These are phyloP conservation scores for Porodaedalea pini DNA, from an alignment of 1,284 basidiomycete species.

Conservation along the genomic window DNA sequence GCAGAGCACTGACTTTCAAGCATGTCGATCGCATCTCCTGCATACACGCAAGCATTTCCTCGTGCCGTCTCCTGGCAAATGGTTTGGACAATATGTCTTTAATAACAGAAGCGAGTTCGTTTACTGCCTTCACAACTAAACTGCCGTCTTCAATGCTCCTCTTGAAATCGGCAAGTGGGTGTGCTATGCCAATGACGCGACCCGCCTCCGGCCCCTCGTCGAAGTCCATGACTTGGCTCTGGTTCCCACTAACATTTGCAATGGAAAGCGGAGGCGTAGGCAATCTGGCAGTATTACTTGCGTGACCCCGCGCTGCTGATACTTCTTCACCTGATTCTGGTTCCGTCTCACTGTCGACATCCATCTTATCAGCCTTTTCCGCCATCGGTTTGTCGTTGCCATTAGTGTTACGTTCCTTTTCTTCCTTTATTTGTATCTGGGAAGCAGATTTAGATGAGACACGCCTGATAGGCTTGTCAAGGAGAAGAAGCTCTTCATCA, in stretches of 20 bases:
- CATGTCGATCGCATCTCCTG: slow-evolving; percentile 60
- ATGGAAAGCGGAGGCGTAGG: slow-evolving; percentile 24
- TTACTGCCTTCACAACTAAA: slow-evolving; percentile 77
- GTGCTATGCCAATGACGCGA: slow-evolving; percentile 67
- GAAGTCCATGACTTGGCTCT: slow-evolving; percentile 26
- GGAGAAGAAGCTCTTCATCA: slow-evolving; percentile 61
- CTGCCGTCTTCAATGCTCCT: slow-evolving; percentile 68
- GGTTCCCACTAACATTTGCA: slow-evolving; percentile 42
- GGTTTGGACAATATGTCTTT: slow-evolving; percentile 65
- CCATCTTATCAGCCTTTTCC: slow-evolving; percentile 28
- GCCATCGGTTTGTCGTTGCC: slow-evolving; percentile 22
- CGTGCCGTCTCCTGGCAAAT: slow-evolving; percentile 61
- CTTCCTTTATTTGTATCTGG: slow-evolving; percentile 15
- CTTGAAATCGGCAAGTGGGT: slow-evolving; percentile 74
- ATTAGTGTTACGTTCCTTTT: background rate
- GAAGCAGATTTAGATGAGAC: slow-evolving; percentile 24
- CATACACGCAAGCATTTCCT: slow-evolving; percentile 75
- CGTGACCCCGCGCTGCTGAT: slow-evolving; percentile 21
- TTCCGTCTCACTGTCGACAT: slow-evolving; percentile 39
- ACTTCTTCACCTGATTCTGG: slow-evolving; percentile 31
- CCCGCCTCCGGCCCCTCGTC: slow-evolving; percentile 46
- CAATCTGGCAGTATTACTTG: slow-evolving; percentile 18
- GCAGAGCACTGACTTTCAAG: slow-evolving; percentile 45
- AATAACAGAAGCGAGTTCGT: slow-evolving; percentile 71
- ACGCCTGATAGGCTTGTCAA: slow-evolving; percentile 40